Base-by-base conservation (phyloP, 2,329 filamentous ascomycete species). In the Trichoderma pleuroti region DNA sequence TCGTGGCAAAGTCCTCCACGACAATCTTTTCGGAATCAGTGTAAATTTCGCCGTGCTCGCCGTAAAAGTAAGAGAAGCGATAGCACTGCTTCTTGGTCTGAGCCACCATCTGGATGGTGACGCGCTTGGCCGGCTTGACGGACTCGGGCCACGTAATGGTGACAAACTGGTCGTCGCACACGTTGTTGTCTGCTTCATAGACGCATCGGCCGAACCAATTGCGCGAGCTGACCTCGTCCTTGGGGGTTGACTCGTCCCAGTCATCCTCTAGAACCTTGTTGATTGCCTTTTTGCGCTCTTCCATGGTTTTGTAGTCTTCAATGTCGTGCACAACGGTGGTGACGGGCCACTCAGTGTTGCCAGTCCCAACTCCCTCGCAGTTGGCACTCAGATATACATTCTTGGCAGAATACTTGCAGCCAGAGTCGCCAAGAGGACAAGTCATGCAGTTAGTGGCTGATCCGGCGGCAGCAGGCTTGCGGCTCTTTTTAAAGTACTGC, bases 121-220 rank as follows among this genome's bases (percentile, higher is more conserved):
- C 95, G 18, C 91, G 93, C 82, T 98, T 98, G 56, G 93, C 88
- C 2, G 88, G 88, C 28, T 89, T 84, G 60, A 71, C 72, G n/a
- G 76, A 75, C 71, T 97, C 93, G 14, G 94, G 91, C 94, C 95
- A 98, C 5, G 87, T 89, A 66, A 98, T 88, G 0, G 92, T 95
- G 24, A 98, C 96, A 30, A 91, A 87, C 80, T 98, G 95, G 76
- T 98, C 93, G 79, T 99, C 96, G 76, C 91, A 93, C 54, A 98
- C 96, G 76, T 97, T 90, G 81, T 98, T 99, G 81, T 97, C 94
- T 5, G 91, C 85, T 78, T 98, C 96, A 82, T 91, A 98, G 1
- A 98, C 96, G 78, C 96, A 99, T n/a, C 95, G 89, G 0, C 96
- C 96, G 77, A 94, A 98, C 93, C 94, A 92, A 74, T 91, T 91